Evolutionary conservation across 148 eudicot species (phyloP).

Genomic region (Tetragonia tetragonoides): DNA sequence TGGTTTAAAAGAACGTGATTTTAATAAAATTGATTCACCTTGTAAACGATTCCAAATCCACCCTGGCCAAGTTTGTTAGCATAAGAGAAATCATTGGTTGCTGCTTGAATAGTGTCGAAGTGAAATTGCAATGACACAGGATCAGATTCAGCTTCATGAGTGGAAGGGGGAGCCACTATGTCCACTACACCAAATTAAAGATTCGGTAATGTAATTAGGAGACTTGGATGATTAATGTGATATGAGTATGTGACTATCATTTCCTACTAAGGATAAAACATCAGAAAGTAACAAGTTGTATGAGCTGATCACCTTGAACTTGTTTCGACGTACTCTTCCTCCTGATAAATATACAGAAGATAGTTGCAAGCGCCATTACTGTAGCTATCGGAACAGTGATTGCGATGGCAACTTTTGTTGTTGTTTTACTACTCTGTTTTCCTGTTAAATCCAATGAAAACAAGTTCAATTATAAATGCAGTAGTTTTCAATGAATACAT

Average conservation of each 20-base stretch:
- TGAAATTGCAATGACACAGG: constrained; percentile 13
- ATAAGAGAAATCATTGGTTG: constrained; percentile 24
- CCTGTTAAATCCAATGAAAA: not conserved
- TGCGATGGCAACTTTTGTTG: not conserved
- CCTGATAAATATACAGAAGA: not conserved
- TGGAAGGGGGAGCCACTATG: not conserved
- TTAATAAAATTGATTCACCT: not conserved
- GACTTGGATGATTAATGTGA: not conserved
- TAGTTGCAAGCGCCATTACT: not conserved
- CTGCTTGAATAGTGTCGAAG: constrained; percentile 12
- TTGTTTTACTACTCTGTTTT: not conserved
- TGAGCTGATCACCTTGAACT: not conserved
- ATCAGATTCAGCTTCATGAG: constrained; percentile 2
- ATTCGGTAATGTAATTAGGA: not conserved
- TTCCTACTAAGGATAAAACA: not conserved
- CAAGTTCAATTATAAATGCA: too few species aligned
- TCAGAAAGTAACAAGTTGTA: not conserved
- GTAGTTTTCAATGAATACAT: too few species aligned
- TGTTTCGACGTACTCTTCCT: not conserved
- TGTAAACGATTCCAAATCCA: constrained; percentile 14
- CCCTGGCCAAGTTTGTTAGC: constrained; percentile 10
- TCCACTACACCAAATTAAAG: not conserved
- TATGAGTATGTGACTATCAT: not conserved
- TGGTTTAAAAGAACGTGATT: too few species aligned
- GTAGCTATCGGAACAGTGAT: not conserved